These are phyloP conservation scores for Rhizopogon vesiculosus DNA, from an alignment of 768 basidiomycete species.

Conservation along the genomic window DNA sequence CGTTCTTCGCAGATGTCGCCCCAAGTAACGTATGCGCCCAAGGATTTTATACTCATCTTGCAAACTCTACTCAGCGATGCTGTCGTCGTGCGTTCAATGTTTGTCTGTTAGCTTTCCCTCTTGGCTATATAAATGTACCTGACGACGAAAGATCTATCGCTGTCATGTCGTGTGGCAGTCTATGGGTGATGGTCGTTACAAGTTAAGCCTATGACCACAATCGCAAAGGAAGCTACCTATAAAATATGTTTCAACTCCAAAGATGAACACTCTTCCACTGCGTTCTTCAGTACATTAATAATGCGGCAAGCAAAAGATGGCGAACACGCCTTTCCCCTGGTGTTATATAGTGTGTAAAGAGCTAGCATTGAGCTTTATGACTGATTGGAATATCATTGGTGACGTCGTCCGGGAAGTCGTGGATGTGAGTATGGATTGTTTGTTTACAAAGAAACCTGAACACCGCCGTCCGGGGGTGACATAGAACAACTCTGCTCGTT, in stretches of 20 bases:
- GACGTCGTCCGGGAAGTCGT: neutral
- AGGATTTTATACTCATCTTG: constrained; percentile 13
- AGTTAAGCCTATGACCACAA: no score
- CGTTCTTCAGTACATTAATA: neutral
- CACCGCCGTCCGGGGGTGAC: neutral
- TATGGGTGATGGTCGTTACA: constrained; percentile 6
- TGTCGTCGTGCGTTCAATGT: neutral
- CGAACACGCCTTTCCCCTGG: no score
- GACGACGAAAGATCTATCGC: constrained; percentile 7
- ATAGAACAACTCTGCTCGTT: neutral
- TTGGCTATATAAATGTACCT: neutral
- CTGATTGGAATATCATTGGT: neutral
- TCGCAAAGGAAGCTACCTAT: no score
- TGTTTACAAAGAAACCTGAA: constrained; percentile 4
- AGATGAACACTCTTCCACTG: neutral
- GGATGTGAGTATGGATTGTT: constrained; percentile 2
- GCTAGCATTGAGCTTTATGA: neutral
- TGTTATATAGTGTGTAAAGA: neutral
- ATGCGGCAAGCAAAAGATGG: no score
- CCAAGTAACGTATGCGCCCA: constrained; percentile 20
- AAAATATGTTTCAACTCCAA: no score
- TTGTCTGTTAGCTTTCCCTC: no score
- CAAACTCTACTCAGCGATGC: constrained; percentile 8
- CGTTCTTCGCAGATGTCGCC: constrained; percentile 17
- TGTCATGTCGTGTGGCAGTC: constrained; percentile 12